Percentiles rank a stretch among this genome's conserved stretches.
Conservation (phyloP, 192 early-diverging fungal species). For the Entophlyctis helioformis region DNA sequence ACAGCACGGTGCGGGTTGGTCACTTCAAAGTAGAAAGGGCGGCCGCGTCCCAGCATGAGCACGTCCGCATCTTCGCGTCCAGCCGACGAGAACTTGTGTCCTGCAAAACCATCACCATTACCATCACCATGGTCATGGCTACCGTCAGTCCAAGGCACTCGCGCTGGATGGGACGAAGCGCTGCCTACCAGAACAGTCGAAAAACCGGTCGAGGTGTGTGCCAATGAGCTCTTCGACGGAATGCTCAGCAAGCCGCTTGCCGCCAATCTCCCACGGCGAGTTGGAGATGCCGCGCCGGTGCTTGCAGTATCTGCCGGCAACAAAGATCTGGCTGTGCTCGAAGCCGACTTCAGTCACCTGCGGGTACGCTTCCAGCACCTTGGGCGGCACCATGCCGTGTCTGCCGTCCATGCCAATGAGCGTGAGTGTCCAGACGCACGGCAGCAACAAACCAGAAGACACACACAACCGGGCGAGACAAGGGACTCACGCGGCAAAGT, state of each 20-base stretch:
- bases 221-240: constrained; percentile 75
- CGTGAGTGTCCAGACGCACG: background rate
- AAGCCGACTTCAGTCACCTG: background rate
- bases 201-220: constrained; percentile 36
- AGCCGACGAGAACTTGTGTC: constrained; percentile 67
- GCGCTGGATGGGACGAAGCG: no score
- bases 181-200: constrained; percentile 40
- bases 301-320: constrained; percentile 30
- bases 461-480: constrained; percentile 20
- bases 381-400: no score
- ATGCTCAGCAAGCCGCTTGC: constrained; percentile 51
- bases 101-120: constrained; percentile 6
- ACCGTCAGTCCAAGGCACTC: no score
- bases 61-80: constrained; percentile 94
- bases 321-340: background rate
- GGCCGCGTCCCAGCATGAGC: constrained; percentile 80
- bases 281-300: constrained; percentile 56
- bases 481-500: constrained; percentile 10
- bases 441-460: constrained; percentile 33
- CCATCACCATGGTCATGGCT: background rate
- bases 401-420: no score
- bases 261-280: constrained; percentile 70
- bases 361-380: no score
- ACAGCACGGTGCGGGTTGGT: constrained; percentile 54
- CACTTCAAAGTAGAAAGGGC: constrained; percentile 86